A percentile compares a stretch with the other conserved stretches of the same genome.
These are phyloP conservation scores for Scutellaria barbata DNA, from an alignment of 257 asterid species.

Conservation along the genomic window DNA sequence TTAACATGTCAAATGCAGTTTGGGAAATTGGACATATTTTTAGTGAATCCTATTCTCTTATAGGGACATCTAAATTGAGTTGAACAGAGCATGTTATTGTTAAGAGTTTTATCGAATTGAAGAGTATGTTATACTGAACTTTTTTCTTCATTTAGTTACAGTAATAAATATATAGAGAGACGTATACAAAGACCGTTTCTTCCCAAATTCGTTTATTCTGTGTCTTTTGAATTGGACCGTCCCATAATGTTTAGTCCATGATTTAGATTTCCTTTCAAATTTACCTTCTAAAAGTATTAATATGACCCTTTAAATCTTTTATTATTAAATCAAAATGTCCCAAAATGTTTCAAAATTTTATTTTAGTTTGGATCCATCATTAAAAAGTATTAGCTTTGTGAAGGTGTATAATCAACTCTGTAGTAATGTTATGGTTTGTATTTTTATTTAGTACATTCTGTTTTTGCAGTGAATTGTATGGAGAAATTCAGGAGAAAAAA, in stretches of 20 bases:
- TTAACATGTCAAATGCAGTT: neutral
- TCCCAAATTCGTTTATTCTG: neutral
- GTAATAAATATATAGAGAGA: neutral
- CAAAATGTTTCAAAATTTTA: neutral
- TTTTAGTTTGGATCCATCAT: neutral
- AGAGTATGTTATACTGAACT: too few relatives aligned
- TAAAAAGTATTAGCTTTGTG: too few relatives aligned
- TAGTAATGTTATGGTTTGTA: too few relatives aligned
- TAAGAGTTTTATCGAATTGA: neutral
- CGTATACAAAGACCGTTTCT: neutral
- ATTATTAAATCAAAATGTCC: neutral
- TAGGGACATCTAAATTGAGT: neutral
- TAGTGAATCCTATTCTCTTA: conserved; percentile 15
- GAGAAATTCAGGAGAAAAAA: too few relatives aligned
- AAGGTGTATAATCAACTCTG: too few relatives aligned
- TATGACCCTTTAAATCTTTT: neutral
- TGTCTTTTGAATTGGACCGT: too few relatives aligned
- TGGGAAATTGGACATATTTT: neutral
- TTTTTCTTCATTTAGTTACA: too few relatives aligned
- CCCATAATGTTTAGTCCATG: neutral
- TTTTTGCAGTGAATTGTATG: too few relatives aligned
- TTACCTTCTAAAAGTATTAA: neutral
- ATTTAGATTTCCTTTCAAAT: neutral
- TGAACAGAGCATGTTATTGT: neutral
- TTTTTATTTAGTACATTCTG: too few relatives aligned